Conservation (phyloP, 768 basidiomycete species). For the Mycena vitilis region DNA sequence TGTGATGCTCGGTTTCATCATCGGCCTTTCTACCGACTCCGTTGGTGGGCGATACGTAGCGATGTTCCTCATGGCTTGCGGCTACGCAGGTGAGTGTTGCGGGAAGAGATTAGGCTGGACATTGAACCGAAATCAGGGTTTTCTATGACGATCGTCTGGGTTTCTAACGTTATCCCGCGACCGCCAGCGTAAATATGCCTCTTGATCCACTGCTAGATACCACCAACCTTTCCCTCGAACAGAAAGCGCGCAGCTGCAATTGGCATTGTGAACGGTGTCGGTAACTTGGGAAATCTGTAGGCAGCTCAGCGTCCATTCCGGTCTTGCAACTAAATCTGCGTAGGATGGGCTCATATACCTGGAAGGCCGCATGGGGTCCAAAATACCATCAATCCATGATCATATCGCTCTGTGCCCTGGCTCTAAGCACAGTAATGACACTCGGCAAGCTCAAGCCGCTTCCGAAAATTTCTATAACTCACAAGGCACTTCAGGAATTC, state of each 20-base stretch:
- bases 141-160: conserved; percentile 68
- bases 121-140: conserved; percentile 44
- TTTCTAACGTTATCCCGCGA: conserved; percentile 68
- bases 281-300: conserved; percentile 70
- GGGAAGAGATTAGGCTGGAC: conserved; percentile 1
- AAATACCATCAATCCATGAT: conserved; percentile 72
- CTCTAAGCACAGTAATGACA: conserved; percentile 43
- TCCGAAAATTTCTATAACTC: neutral
- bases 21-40: conserved; percentile 64
- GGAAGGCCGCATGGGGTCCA: conserved; percentile 73
- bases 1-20: conserved; percentile 70
- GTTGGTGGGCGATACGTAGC: conserved; percentile 69
- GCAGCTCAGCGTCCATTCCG: conserved; percentile 23
- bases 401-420: conserved; percentile 49
- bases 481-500: conserved; percentile 45
- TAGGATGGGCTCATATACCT: conserved; percentile 71
- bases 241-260: conserved; percentile 68
- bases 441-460: conserved; percentile 32
- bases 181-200: conserved; percentile 60
- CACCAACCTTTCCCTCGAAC: neutral
- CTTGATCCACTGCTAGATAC: neutral
- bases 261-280: conserved; percentile 69
- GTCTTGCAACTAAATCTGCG: neutral
- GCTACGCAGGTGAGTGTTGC: conserved; percentile 52
- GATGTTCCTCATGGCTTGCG: conserved; percentile 72